Conservation (phyloP, 129 eudicot genomes). For the Pittosporum tobira region DNA sequence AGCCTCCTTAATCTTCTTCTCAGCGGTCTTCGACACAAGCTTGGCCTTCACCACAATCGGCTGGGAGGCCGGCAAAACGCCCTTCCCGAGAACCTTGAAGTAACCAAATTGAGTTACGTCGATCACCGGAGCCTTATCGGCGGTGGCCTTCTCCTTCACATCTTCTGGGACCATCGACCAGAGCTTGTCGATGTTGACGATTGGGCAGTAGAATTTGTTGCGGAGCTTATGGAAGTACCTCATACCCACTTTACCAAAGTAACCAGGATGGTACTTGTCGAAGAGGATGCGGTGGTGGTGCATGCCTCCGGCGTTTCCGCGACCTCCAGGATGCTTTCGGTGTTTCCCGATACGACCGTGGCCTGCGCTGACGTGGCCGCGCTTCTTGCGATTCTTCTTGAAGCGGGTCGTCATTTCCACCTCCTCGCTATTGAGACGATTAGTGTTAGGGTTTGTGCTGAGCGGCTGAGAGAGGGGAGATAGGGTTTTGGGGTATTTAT, state of each 20-base stretch:
- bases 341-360: no score
- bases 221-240: no score
- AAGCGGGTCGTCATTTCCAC: constrained; percentile 47
- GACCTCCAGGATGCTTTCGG: no score
- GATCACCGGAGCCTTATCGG: constrained; percentile 37
- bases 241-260: no score
- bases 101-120: constrained; percentile 51
- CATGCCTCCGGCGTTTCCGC: no score
- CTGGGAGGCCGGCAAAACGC: constrained; percentile 26
- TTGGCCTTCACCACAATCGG: no score
- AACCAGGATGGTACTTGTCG: constrained; percentile 68
- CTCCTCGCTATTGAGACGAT: background rate
- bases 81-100: constrained; percentile 58
- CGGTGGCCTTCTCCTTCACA: constrained; percentile 31
- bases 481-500: constrained; percentile 10
- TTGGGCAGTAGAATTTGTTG: no score
- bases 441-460: background rate
- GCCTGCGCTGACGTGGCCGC: no score
- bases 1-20: constrained; percentile 69
- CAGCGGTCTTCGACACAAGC: constrained; percentile 44
- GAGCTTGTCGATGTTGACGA: no score
- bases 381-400: constrained; percentile 68
- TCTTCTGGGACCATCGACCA: constrained; percentile 49
- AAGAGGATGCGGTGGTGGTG: no score
- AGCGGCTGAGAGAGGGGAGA: constrained; percentile 1